phyloP scores from a whole-genome alignment of 148 eudicot genomes.

The Agrostemma githago region DNA sequence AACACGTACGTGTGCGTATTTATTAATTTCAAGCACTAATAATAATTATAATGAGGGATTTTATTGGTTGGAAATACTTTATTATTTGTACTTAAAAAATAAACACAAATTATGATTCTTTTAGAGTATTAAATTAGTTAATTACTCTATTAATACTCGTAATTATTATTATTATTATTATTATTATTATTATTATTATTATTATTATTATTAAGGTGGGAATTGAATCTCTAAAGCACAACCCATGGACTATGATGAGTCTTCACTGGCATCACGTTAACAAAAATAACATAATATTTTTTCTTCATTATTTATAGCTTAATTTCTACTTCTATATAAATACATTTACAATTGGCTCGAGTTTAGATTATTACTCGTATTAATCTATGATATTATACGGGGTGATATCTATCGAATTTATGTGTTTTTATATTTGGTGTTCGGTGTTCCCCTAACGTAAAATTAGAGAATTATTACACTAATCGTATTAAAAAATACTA shows the following conservation, averaged over 20 bases:
- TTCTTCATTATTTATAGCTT: not conserved
- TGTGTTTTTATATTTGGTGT: not conserved
- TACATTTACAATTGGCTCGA: too few relatives aligned
- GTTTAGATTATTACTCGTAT: too few relatives aligned
- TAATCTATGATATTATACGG: too few relatives aligned
- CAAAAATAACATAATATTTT: conserved; percentile 6
- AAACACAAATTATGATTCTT: not conserved
- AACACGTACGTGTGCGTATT: conserved; percentile 9
- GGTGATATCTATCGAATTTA: too few relatives aligned
- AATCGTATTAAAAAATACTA: too few relatives aligned
- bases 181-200: too few relatives aligned
- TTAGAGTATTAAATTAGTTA: too few relatives aligned
- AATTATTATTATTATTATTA: too few relatives aligned
- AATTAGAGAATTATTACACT: too few relatives aligned
- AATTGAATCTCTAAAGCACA: conserved; percentile 10
- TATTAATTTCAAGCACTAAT: not conserved
- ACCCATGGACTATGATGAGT: conserved; percentile 16
- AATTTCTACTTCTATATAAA: too few relatives aligned
- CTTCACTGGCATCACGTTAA: conserved; percentile 19
- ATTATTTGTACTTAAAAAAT: not conserved
- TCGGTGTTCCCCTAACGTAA: too few relatives aligned
- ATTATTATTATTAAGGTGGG: not conserved
- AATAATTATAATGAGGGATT: not conserved
- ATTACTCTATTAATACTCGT: not conserved
- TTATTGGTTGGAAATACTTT: not conserved